phyloP scores from a whole-genome alignment of 2,329 filamentous ascomycete species.

The Gnomoniopsis smithogilvyi region DNA sequence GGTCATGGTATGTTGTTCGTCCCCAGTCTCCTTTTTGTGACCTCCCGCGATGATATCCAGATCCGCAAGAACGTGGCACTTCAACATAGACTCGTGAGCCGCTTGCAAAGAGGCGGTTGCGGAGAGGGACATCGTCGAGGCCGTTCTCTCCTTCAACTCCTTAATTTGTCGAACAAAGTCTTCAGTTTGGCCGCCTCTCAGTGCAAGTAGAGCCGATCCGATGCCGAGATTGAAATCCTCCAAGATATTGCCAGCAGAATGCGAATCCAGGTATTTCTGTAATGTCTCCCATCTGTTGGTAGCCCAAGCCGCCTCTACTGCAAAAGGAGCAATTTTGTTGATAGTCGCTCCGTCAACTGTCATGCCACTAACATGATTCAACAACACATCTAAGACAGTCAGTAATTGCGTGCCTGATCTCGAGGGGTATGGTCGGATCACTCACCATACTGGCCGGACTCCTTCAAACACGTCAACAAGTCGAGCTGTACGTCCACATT shows the following conservation, averaged over 20 bases:
- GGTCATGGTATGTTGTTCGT: constrained; percentile 42
- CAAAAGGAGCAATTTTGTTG: constrained; percentile 72
- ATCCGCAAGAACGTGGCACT: constrained; percentile 84
- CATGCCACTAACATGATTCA: constrained; percentile 84
- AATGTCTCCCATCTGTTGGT: constrained; percentile 78
- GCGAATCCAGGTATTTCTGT: constrained; percentile 59
- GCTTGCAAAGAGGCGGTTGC: constrained; percentile 77
- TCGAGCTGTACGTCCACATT: constrained; percentile 78
- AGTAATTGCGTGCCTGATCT: background rate
- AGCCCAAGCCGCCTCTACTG: constrained; percentile 88
- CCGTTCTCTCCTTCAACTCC: constrained; percentile 66
- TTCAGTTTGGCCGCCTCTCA: constrained; percentile 48
- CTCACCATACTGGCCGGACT: constrained; percentile 91
- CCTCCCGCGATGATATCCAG: constrained; percentile 69
- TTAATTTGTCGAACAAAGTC: constrained; percentile 57
- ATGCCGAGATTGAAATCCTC: constrained; percentile 81
- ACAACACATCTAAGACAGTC: constrained; percentile 64
- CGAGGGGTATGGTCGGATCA: constrained; percentile 9
- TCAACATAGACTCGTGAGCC: constrained; percentile 80
- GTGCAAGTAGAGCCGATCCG: constrained; percentile 62
- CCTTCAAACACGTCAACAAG: constrained; percentile 82
- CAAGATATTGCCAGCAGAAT: constrained; percentile 45
- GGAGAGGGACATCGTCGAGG: constrained; percentile 70
- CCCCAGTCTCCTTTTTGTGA: constrained; percentile 36
- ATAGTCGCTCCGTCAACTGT: constrained; percentile 48